phyloP scores from a whole-genome alignment of 2,329 filamentous ascomycete species.

The Colletotrichum truncatum region DNA sequence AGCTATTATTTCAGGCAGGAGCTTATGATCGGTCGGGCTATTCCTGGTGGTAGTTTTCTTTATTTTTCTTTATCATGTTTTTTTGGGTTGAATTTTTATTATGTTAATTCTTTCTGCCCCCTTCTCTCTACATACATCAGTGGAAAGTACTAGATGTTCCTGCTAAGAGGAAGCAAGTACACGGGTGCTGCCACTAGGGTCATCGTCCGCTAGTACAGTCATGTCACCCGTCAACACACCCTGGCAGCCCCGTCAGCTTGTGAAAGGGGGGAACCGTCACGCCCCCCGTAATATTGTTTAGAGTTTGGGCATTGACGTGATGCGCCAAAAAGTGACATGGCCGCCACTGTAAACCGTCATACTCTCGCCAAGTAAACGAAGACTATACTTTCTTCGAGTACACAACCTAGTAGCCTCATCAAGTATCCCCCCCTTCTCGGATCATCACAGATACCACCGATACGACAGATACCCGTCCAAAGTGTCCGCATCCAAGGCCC shows the following conservation, averaged over 20 bases:
- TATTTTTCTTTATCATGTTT: neutral
- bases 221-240: conserved; percentile 18
- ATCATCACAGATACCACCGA: neutral
- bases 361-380: neutral
- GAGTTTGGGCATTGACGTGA: conserved; percentile 27
- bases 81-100: no score
- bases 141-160: neutral
- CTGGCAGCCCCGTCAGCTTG: neutral
- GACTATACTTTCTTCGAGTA: no score
- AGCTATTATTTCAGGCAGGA: neutral
- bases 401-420: no score
- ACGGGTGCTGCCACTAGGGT: neutral
- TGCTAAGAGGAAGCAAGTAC: neutral
- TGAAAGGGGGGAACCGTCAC: conserved; percentile 10
- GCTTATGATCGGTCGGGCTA: neutral
- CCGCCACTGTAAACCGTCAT: neutral
- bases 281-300: conserved; percentile 6
- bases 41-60: neutral
- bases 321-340: conserved; percentile 12
- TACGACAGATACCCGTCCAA: neutral
- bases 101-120: no score
- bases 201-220: neutral
- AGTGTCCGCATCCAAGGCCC: neutral
- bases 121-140: no score
- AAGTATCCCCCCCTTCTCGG: neutral